These are phyloP conservation scores for Citrus glauca DNA, from an alignment of 345 rosid genomes.

Conservation along the genomic window DNA sequence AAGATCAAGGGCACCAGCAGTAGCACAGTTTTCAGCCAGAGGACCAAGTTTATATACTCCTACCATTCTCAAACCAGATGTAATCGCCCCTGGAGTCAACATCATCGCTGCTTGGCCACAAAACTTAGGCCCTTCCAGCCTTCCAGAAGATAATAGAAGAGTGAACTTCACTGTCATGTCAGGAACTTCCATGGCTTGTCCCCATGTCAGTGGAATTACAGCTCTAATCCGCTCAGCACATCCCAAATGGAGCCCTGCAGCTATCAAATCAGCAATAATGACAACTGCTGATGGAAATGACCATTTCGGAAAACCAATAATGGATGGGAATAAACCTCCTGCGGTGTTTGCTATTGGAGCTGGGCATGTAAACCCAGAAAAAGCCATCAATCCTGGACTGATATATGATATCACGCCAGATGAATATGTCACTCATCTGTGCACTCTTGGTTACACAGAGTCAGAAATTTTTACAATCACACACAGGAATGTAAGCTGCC, in stretches of 20 bases:
- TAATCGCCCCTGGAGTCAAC: slow-evolving; percentile 91
- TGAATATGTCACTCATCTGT: slow-evolving; percentile 75
- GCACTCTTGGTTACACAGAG: slow-evolving; percentile 62
- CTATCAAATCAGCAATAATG: slow-evolving; percentile 87
- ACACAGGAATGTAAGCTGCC: slow-evolving; percentile 70
- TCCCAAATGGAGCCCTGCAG: slow-evolving; percentile 83
- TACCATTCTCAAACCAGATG: slow-evolving; percentile 79
- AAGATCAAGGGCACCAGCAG: slow-evolving; percentile 66
- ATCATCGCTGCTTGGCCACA: slow-evolving; percentile 99
- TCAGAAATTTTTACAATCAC: slow-evolving; percentile 68
- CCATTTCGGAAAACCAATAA: slow-evolving; percentile 62
- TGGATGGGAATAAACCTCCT: slow-evolving; percentile 63
- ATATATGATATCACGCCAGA: slow-evolving; percentile 66
- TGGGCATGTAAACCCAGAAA: slow-evolving; percentile 78
- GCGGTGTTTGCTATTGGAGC: slow-evolving; percentile 70
- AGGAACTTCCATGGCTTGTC: slow-evolving; percentile 98
- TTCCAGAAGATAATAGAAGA: slow-evolving; percentile 79
- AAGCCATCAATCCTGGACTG: slow-evolving; percentile 79
- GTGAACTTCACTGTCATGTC: slow-evolving; percentile 92
- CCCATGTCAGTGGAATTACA: slow-evolving; percentile 83
- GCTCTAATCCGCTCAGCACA: slow-evolving; percentile 68
- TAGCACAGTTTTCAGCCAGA: slow-evolving; percentile 89
- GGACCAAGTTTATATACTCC: slow-evolving; percentile 80
- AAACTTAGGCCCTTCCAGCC: slow-evolving; percentile 76
- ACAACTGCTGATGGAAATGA: slow-evolving; percentile 73